Evolutionary conservation across 202 grass and related monocot species (phyloP), one percentile per base, ranked within the genome.

Genomic region (Carex arenaria): DNA sequence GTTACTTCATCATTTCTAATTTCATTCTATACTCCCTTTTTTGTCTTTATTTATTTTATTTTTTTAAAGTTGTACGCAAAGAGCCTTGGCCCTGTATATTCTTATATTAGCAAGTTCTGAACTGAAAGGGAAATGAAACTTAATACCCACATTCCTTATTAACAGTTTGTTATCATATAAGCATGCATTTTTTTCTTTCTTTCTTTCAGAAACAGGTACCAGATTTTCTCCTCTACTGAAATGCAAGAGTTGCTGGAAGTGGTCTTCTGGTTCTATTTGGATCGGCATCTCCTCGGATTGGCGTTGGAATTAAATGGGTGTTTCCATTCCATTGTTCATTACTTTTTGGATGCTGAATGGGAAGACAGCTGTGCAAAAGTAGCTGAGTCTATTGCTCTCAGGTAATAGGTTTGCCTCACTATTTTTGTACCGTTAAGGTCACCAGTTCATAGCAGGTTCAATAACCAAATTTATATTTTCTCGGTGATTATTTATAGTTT

Each of bases 201-300:
- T 71, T 80, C 54, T 61, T 86, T 52, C 90, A 98, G 95, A 87
- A 93, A 90, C 81, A 65, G 79, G 32, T 20, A 34, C 31, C 54
- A 87, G 49, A 72, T 95, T 66, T 98, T 98, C 81, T 95, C 89
- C 42, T 40, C 68, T 56, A 86, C 68, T 49, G 95, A 98, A 89
- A 88, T 84, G 52, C 86, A 91, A 90, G 92, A 98, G 60, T 72
- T 95, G 31, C 90, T 98, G 84, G 64, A 61, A 79, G 88, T 91
- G 85, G 56, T 90, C 69, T 86, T 95, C 87, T 91, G 82, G 38
- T 83, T 93, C 22, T 78, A 90, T 86, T 91, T 98, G 83, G 95
- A 98, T 51, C 92, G 86, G 52, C 40, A 77, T 30, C 91, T 95
- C 74, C 86, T 93, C 61, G 92, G 89, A 61, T 82, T 93, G 55